These are phyloP conservation scores for Cladosporium cucumerinum DNA, from an alignment of 2,329 filamentous ascomycete genomes.

Conservation along the genomic window DNA sequence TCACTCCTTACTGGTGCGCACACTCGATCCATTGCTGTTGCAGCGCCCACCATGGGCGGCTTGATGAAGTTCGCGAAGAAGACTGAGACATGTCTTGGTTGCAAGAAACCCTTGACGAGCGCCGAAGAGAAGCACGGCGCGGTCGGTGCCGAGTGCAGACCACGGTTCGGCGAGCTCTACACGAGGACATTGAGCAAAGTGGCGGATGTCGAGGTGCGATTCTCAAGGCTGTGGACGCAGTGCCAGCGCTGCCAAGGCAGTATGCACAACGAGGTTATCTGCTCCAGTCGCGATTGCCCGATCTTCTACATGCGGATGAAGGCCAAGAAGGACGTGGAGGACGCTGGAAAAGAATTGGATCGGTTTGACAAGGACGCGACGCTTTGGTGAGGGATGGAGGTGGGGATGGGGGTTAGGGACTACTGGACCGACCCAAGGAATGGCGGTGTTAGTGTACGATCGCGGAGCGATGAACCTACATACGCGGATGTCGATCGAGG, in stretches of 20 bases:
- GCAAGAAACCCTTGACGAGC: slow-evolving; percentile 87
- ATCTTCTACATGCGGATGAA: slow-evolving; percentile 99
- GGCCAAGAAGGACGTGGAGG: slow-evolving; percentile 97
- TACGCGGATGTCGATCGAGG: slow-evolving; percentile 11
- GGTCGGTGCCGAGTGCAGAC: slow-evolving; percentile 81
- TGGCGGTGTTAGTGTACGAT: slow-evolving; percentile 4
- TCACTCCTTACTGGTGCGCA: slow-evolving; percentile 88
- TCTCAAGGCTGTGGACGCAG: slow-evolving; percentile 93
- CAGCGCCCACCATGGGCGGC: slow-evolving; percentile 84
- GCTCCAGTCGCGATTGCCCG: slow-evolving; percentile 90
- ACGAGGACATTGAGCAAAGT: slow-evolving; percentile 84
- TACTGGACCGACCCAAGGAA: background rate
- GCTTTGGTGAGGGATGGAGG: slow-evolving; percentile 51
- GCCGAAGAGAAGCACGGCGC: slow-evolving; percentile 79
- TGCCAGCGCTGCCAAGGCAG: slow-evolving; percentile 97
- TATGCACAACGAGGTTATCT: slow-evolving; percentile 98
- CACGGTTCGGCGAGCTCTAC: slow-evolving; percentile 87
- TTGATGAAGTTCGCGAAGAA: slow-evolving; percentile 99
- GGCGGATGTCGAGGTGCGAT: slow-evolving; percentile 87
- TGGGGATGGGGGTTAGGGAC: background rate
- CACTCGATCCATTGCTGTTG: slow-evolving; percentile 89
- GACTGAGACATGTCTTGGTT: slow-evolving; percentile 97
- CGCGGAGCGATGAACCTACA: background rate
- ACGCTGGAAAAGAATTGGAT: slow-evolving; percentile 82
- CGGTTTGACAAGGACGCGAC: slow-evolving; percentile 85